Conservation (phyloP, 1,284 basidiomycete species). For the Ceratorhiza oryzae-sativae region DNA sequence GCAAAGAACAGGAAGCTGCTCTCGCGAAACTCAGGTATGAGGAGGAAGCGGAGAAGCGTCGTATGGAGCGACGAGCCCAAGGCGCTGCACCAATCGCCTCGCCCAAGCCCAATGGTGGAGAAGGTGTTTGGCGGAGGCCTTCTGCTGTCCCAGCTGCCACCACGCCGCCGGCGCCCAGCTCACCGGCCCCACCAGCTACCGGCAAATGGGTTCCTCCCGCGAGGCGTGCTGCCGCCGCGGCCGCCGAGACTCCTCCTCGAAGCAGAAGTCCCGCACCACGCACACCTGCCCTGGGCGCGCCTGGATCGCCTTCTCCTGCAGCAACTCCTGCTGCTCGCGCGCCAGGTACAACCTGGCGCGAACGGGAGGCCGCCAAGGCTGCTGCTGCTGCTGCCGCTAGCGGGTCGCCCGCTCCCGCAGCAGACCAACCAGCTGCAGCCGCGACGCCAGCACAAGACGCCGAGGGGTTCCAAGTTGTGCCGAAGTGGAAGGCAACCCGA, state of each 20-base stretch:
- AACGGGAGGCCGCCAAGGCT: constrained; percentile 60
- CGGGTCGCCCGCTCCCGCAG: constrained; percentile 39
- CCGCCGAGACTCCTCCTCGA: constrained; percentile 38
- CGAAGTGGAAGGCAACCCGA: constrained; percentile 40
- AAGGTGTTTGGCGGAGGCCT: constrained; percentile 11
- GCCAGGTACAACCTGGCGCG: constrained; percentile 63
- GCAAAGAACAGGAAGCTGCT: constrained; percentile 65
- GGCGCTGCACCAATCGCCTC: constrained; percentile 39
- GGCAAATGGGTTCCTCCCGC: constrained; percentile 48
- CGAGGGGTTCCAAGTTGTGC: constrained; percentile 71
- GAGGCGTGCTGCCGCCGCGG: constrained; percentile 42
- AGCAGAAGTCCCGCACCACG: constrained; percentile 51
- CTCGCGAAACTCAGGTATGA: constrained; percentile 70
- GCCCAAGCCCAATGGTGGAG: constrained; percentile 21
- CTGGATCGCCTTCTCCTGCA: constrained; percentile 52
- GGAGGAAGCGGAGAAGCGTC: constrained; percentile 75
- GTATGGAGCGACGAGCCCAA: constrained; percentile 46
- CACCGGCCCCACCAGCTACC: constrained; percentile 51
- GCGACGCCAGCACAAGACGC: constrained; percentile 57
- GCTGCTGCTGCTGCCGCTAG: constrained; percentile 48
- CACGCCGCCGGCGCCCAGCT: constrained; percentile 35
- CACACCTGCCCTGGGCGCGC: constrained; percentile 51
- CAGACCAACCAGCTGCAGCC: constrained; percentile 37
- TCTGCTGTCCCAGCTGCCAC: constrained; percentile 28
- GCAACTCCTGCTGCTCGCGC: constrained; percentile 55